Percentiles rank a stretch among this genome's conserved stretches.
Conservation (phyloP, 2,329 filamentous ascomycete species). For the Teratosphaeria nubilosa region DNA sequence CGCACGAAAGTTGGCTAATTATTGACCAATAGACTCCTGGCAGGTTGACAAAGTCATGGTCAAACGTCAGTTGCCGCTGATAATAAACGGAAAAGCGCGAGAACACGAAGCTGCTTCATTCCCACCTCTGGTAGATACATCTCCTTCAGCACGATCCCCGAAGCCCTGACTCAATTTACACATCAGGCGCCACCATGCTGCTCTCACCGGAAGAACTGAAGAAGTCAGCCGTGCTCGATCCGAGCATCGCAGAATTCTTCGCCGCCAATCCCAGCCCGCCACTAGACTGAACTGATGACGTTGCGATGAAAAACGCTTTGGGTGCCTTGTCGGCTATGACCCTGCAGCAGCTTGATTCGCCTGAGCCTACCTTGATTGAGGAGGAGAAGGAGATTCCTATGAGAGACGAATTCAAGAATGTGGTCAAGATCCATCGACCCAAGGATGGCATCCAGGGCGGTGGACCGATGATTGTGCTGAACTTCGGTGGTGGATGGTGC, state of each 20-base stretch:
- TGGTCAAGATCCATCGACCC: constrained; percentile 25
- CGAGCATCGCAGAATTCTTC: constrained; percentile 4
- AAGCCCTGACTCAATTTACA: background rate
- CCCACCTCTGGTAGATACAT: background rate
- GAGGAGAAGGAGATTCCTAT: constrained; percentile 30
- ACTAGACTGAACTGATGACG: constrained; percentile 4
- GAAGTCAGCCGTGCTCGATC: constrained; percentile 3
- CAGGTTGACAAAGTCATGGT: background rate
- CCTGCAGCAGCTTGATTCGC: constrained; percentile 8
- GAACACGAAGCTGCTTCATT: background rate
- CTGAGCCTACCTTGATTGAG: constrained; percentile 11
- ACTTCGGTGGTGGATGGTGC: constrained; percentile 20
- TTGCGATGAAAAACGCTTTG: background rate
- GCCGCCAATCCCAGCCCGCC: constrained; percentile 3
- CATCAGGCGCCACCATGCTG: constrained; percentile 1
- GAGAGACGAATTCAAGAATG: constrained; percentile 26
- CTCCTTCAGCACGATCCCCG: background rate
- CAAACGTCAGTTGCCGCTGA: background rate
- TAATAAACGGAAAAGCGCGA: too few relatives aligned
- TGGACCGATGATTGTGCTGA: constrained; percentile 18
- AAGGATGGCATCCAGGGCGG: constrained; percentile 3
- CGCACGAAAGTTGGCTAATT: background rate
- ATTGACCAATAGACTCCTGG: background rate
- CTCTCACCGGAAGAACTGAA: constrained; percentile 2
- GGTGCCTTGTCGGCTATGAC: background rate